Base-by-base conservation (phyloP, 2,329 filamentous ascomycete genomes). In the Catunica adiposa region DNA sequence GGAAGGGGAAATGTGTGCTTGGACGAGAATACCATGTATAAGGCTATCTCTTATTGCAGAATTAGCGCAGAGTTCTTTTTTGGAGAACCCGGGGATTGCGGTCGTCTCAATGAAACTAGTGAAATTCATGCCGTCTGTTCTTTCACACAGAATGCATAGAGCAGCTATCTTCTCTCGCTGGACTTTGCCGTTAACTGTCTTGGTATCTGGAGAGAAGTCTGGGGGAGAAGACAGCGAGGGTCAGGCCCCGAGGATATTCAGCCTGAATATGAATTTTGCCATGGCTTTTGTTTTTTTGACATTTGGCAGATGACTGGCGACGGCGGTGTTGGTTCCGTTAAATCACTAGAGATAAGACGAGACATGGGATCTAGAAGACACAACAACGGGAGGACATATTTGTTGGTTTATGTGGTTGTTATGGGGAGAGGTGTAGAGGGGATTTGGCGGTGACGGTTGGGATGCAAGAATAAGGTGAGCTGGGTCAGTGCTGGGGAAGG, bases 401-500 rank as follows among this genome's bases (percentile, higher is more conserved):
- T n/a, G n/a, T n/a, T n/a, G n/a, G n/a, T n/a, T n/a, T n/a, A n/a
- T n/a, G n/a, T n/a, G 29, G 29, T 34, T 34, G 29, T 34, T 34
- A 11, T 34, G 29, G 11, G 11, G 29, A 34, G 29, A 11, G n/a
- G n/a, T n/a, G 8, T 51, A 29, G 14, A 22, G 7, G 23, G 11
- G 14, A 9, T 25, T 51, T 51, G 47, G 15, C 23, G 20, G 47
- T 51, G 23, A 7, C 22, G 25, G 22, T 8, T 15, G 15, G n/a
- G 4, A 48, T 48, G 44, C 17, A 20, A 11, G 23, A 14, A 26
- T 48, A 22, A 25, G 44, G 44, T 48, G 3, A 22, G 44, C 26
- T 23, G 17, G 44, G 44, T 48, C 44, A 48, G 44, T 48, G 44
- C 44, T 48, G 44, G 8, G n/a, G 23, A 48, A 48, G 44, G 44